Evolutionary conservation across 257 asterid species (phyloP), one percentile per base, ranked within the genome.

Genomic region (Solanum dulcamara): DNA sequence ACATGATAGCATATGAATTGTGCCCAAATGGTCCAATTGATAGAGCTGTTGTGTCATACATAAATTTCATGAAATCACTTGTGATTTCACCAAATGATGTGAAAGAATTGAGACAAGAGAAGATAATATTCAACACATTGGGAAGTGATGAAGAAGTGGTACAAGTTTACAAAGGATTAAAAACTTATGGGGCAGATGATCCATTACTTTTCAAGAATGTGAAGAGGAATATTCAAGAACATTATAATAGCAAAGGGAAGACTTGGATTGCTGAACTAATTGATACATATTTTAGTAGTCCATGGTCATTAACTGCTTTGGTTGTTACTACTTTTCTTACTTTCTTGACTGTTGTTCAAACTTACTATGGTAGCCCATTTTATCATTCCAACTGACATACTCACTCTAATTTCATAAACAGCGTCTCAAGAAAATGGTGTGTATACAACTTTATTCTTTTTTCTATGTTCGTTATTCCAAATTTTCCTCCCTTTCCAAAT

Each of bases 1-100:
- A 91, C 74, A 64, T 91, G 82, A 64, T 88, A 3, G 94, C 91
- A 1, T 89, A 74, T 18, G 94, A 90, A 57, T 5, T 87, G 6
- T 81, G 81, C 13, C 89, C 86, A 7, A 66, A 32, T 14, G 30
- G 67, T 6, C 4, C 12, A 0, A 46, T 14, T 17, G 70, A n/a
- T 2, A 17, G 10, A 2, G 84, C 33, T 6, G 71, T 91, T 40
- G 5, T 79, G 2, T 71, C 89, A 0, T 91, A 83, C 68, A 53
- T 91, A 17, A 86, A 67, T 30, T 68, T 91, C 84, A 88, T 91
- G 87, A 89, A 88, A 80, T 88, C 91, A 17, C 83, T 86, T 5
- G 60, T 91, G 1, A 85, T 79, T 20, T 35, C 55, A 9, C 81
- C 89, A 0, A 79, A 80, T 18, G 93, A 88, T 33, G 92, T 86